Conservation (phyloP, 768 basidiomycete species). For the Sporobolomyces phaffii region DNA sequence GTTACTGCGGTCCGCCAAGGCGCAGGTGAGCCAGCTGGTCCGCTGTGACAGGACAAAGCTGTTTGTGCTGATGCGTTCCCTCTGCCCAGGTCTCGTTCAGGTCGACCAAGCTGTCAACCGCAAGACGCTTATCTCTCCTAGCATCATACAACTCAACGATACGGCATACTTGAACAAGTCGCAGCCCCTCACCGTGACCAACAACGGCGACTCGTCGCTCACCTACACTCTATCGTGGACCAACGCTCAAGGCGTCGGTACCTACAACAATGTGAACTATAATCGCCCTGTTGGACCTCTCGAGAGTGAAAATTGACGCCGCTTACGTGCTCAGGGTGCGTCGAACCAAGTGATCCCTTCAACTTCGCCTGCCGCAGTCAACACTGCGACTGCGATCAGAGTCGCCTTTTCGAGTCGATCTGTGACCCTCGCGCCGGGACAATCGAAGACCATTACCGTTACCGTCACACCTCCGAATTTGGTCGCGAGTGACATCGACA, state of each 20-base stretch:
- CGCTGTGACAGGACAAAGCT: neutral
- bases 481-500: slow-evolving; percentile 44
- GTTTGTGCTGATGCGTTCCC: neutral
- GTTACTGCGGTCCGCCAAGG: slow-evolving; percentile 27
- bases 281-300: neutral
- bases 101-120: slow-evolving; percentile 57
- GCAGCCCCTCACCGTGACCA: slow-evolving; percentile 52
- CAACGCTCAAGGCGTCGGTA: neutral
- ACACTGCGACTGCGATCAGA: neutral
- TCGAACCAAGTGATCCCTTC: slow-evolving; percentile 16
- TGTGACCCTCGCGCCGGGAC: slow-evolving; percentile 49
- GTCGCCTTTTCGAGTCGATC: neutral
- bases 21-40: neutral
- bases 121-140: slow-evolving; percentile 54
- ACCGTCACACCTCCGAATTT: slow-evolving; percentile 44
- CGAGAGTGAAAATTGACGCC: neutral
- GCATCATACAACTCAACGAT: slow-evolving; percentile 61
- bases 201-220: slow-evolving; percentile 5
- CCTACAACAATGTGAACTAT: slow-evolving; percentile 16
- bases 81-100: slow-evolving; percentile 49
- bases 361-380: slow-evolving; percentile 1
- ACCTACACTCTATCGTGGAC: slow-evolving; percentile 2
- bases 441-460: slow-evolving; percentile 40
- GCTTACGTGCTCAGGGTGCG: slow-evolving; percentile 5
- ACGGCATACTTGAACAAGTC: slow-evolving; percentile 55